A percentile compares a stretch with the other conserved stretches of the same genome.
phyloP scores from a whole-genome alignment of 2,329 filamentous ascomycete genomes.

The Fulvia fulva region DNA sequence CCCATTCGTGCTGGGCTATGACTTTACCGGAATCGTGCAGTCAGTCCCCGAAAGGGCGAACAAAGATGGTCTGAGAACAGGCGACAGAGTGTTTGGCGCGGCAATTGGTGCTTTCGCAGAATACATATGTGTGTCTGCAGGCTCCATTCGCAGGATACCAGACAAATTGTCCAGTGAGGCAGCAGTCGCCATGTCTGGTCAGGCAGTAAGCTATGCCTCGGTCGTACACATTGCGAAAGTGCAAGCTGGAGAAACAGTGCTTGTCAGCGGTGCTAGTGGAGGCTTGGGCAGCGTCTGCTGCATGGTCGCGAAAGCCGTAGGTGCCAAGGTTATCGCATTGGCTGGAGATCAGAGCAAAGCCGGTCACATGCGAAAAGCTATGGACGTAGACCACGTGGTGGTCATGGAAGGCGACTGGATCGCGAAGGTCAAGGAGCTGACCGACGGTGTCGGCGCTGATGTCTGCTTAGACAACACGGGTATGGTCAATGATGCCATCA shows the following conservation, averaged over 20 bases:
- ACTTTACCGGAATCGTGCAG: slow-evolving; percentile 55
- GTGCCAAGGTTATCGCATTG: slow-evolving; percentile 53
- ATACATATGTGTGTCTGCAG: slow-evolving; percentile 43
- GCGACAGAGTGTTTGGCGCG: slow-evolving; percentile 54
- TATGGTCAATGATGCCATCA: slow-evolving; percentile 52
- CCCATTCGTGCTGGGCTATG: slow-evolving; percentile 58
- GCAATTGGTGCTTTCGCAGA: slow-evolving; percentile 52
- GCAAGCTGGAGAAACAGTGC: slow-evolving; percentile 46
- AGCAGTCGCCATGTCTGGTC: slow-evolving; percentile 53
- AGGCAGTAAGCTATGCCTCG: slow-evolving; percentile 53
- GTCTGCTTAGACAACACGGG: slow-evolving; percentile 58
- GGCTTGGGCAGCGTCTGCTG: slow-evolving; percentile 55
- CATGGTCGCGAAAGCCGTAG: slow-evolving; percentile 52
- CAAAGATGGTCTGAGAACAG: slow-evolving; percentile 37
- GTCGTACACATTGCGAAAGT: slow-evolving; percentile 43
- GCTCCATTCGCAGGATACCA: slow-evolving; percentile 45
- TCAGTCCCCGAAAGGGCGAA: slow-evolving; percentile 31
- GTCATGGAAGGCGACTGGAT: slow-evolving; percentile 51
- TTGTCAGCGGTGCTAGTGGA: slow-evolving; percentile 55
- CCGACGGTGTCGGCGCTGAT: slow-evolving; percentile 50
- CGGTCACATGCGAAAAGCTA: slow-evolving; percentile 23
- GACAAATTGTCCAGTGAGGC: slow-evolving; percentile 43
- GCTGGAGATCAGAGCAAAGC: slow-evolving; percentile 48
- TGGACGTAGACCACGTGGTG: slow-evolving; percentile 30
- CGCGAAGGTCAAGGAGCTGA: slow-evolving; percentile 47